Evolutionary conservation across 2,329 filamentous ascomycete species (phyloP).

Genomic region (Phoma sp.): DNA sequence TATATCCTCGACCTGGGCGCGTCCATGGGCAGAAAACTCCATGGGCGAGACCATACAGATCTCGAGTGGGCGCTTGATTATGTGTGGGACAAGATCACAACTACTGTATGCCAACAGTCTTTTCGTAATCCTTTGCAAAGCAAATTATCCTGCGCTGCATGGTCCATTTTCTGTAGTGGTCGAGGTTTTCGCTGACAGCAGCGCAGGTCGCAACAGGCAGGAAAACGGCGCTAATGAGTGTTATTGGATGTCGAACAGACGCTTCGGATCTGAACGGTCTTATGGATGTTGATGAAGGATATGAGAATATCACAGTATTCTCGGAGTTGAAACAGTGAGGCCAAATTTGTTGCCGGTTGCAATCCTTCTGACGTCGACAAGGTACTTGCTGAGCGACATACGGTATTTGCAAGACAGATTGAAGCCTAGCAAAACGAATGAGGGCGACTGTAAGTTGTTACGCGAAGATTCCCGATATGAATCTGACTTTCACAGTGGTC

Average conservation of each 20-base stretch:
- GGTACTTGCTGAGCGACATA: slow-evolving; percentile 71
- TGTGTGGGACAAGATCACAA: slow-evolving; percentile 90
- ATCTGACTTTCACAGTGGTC: slow-evolving; percentile 58
- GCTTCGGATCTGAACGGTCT: slow-evolving; percentile 48
- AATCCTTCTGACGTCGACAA: slow-evolving; percentile 30
- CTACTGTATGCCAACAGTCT: slow-evolving; percentile 63
- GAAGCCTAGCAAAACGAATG: slow-evolving; percentile 68
- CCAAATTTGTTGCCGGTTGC: too few species aligned
- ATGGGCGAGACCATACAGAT: slow-evolving; percentile 76
- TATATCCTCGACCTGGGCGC: slow-evolving; percentile 88
- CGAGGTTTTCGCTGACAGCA: slow-evolving; percentile 7
- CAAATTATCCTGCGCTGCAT: not conserved
- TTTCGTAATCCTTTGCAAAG: slow-evolving; percentile 29
- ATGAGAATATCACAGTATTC: slow-evolving; percentile 80
- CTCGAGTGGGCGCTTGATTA: slow-evolving; percentile 90
- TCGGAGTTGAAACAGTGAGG: slow-evolving; percentile 65
- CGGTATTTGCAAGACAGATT: slow-evolving; percentile 68
- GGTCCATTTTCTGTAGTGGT: not conserved
- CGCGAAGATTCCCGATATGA: too few species aligned
- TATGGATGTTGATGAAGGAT: slow-evolving; percentile 70
- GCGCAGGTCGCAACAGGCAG: slow-evolving; percentile 66
- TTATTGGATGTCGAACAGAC: slow-evolving; percentile 83
- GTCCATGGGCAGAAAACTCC: slow-evolving; percentile 78
- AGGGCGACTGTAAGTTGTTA: slow-evolving; percentile 69
- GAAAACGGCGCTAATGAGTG: slow-evolving; percentile 77